Base-by-base conservation (phyloP, 2,329 filamentous ascomycete species). In the Neobulgaria alba region DNA sequence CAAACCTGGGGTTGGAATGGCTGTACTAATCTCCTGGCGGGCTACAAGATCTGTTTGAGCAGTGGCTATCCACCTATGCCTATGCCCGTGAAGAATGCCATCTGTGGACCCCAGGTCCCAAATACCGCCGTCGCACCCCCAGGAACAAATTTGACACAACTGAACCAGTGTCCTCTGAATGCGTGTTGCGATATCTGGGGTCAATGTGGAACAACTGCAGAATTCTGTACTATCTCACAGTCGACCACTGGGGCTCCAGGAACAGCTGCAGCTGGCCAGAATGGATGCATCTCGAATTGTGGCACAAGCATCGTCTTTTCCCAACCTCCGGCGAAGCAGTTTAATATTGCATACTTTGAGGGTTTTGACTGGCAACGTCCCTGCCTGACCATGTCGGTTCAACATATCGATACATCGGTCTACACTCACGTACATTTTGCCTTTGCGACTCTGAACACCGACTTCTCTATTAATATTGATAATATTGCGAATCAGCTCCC, bases 141-240 rank as follows among this genome's bases (percentile, higher is more conserved):
- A 10, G 61, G 58, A n/a, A 59, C 49, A 10, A 51, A 57, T 14
- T 33, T 70, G 3, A 46, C 57, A 0, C 49, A 55, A 7, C 51
- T 73, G 4, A 74, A 72, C 44, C 65, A 61, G 0, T 74, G 71
- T 43, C 65, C 65, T 0, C 54, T 69, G 0, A 52, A 50, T 33
- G 62, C 61, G 2, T 68, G 65, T 48, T 68, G 66, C 47, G 58
- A 62, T 44, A 56, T 58, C 30, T 65, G 60, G 58, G 64, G 64
- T 48, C 42, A 61, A 10, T 68, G 65, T 38, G 63, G 63, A 17
- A 57, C 54, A 5, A 61, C 61, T 1, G 44, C 42, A 4, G 61
- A 61, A 4, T 64, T 63, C 42, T 66, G 62, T 49, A 58, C 50
- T 4, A 45, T 55, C 2, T 44, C 49, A 3, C 45, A 49, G 10